These are phyloP conservation scores for Penicillium goetzii DNA, from an alignment of 495 filamentous ascomycete species.

Conservation along the genomic window DNA sequence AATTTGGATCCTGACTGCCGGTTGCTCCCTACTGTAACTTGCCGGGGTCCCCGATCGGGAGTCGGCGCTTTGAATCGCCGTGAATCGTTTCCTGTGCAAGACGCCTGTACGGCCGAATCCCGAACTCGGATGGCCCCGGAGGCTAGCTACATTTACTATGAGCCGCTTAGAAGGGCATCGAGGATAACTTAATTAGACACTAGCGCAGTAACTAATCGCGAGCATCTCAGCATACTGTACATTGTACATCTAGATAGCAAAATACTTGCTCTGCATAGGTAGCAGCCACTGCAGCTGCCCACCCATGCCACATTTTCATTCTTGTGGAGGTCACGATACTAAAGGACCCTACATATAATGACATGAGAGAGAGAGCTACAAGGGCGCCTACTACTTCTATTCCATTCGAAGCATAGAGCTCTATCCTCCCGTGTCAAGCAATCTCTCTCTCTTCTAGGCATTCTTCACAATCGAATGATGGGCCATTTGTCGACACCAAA, in stretches of 20 bases:
- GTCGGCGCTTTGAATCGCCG: slow-evolving; percentile 1
- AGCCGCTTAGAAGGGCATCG: neutral
- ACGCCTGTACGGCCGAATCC: neutral
- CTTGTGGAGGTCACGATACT: neutral
- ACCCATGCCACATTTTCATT: neutral
- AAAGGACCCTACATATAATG: no score
- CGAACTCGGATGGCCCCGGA: neutral
- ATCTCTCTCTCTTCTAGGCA: neutral
- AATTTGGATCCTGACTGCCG: slow-evolving; percentile 1
- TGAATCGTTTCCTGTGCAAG: neutral
- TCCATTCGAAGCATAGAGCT: neutral
- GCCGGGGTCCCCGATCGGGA: neutral
- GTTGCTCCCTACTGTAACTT: neutral
- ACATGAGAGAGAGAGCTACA: neutral
- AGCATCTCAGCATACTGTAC: no score
- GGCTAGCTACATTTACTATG: neutral
- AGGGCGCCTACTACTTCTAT: neutral
- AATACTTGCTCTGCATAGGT: no score
- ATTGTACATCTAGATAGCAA: no score
- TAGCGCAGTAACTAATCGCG: no score
- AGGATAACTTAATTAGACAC: no score
- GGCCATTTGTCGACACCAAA: neutral
- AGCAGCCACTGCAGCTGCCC: no score
- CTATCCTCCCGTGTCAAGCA: no score
- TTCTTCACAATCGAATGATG: neutral